These are phyloP conservation scores for Apiospora rasikravindrae DNA, from an alignment of 2,329 filamentous ascomycete species.

Conservation along the genomic window DNA sequence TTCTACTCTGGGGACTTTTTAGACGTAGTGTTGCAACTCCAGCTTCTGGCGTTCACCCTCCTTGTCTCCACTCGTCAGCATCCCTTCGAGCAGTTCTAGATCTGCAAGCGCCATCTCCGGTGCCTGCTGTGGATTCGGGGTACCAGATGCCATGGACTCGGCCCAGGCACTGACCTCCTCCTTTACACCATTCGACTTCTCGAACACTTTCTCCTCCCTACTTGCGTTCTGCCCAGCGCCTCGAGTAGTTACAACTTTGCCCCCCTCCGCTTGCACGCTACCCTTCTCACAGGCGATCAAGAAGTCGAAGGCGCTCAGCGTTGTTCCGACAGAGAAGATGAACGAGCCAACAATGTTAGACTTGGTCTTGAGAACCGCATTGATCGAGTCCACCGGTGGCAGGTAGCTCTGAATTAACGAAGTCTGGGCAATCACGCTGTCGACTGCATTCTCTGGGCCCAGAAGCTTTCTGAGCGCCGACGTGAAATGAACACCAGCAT, in stretches of 20 bases:
- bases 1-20: not conserved
- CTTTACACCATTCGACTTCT: slow-evolving; percentile 58
- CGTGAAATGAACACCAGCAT: slow-evolving; percentile 75
- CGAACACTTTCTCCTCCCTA: slow-evolving; percentile 51
- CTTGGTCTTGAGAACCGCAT: slow-evolving; percentile 60
- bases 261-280: slow-evolving; percentile 51
- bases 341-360: slow-evolving; percentile 63
- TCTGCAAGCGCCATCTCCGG: slow-evolving; percentile 65
- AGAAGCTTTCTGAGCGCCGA: slow-evolving; percentile 68
- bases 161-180: slow-evolving; percentile 68
- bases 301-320: slow-evolving; percentile 58
- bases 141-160: slow-evolving; percentile 53
- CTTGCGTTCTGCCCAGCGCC: slow-evolving; percentile 42
- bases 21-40: slow-evolving; percentile 42
- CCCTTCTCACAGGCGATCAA: slow-evolving; percentile 64
- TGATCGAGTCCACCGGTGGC: slow-evolving; percentile 70
- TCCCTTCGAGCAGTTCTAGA: slow-evolving; percentile 61
- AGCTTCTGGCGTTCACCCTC: slow-evolving; percentile 47
- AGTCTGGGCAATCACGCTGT: slow-evolving; percentile 59
- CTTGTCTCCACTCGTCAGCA: slow-evolving; percentile 53
- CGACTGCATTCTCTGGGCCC: slow-evolving; percentile 49
- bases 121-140: slow-evolving; percentile 55
- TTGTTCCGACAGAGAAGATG: slow-evolving; percentile 62
- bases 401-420: slow-evolving; percentile 60
- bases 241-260: slow-evolving; percentile 50